A percentile compares a stretch with the other conserved stretches of the same genome.
Conservation (phyloP, 129 eudicot genomes). For the Flaveria brownii region DNA sequence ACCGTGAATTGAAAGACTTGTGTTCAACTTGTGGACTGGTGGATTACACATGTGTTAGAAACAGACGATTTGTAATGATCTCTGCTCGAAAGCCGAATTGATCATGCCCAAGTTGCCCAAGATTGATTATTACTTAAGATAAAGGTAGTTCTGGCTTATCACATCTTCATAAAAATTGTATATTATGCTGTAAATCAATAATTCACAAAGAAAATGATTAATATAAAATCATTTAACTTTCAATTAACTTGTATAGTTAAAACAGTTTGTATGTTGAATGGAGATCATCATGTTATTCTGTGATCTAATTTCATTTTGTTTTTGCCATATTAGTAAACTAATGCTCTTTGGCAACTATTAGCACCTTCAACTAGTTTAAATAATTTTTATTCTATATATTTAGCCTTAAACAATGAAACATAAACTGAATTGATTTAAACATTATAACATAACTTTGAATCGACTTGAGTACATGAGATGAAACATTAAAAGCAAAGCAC, state of each 20-base stretch:
- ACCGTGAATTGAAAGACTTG: conserved; percentile 75
- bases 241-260: conserved; percentile 10
- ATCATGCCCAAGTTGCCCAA: neutral
- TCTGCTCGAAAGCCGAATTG: conserved; percentile 73
- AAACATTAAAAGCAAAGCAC: neutral
- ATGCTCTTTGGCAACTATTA: too few relatives aligned
- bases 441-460: too few relatives aligned
- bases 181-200: neutral
- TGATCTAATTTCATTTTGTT: neutral
- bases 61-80: conserved; percentile 78
- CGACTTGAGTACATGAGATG: neutral
- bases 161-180: neutral
- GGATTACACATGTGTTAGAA: conserved; percentile 62
- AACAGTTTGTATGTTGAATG: conserved; percentile 1
- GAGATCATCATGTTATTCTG: neutral
- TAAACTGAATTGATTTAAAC: neutral
- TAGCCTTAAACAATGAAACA: neutral
- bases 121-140: too few relatives aligned
- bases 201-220: conserved; percentile 8
- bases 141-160: neutral
- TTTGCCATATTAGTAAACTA: neutral
- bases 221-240: conserved; percentile 7
- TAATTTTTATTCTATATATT: too few relatives aligned
- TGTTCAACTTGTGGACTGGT: conserved; percentile 76
- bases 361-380: too few relatives aligned